phyloP scores from a whole-genome alignment of 805 yeast species.

The Kodamaea jinghongensis region DNA sequence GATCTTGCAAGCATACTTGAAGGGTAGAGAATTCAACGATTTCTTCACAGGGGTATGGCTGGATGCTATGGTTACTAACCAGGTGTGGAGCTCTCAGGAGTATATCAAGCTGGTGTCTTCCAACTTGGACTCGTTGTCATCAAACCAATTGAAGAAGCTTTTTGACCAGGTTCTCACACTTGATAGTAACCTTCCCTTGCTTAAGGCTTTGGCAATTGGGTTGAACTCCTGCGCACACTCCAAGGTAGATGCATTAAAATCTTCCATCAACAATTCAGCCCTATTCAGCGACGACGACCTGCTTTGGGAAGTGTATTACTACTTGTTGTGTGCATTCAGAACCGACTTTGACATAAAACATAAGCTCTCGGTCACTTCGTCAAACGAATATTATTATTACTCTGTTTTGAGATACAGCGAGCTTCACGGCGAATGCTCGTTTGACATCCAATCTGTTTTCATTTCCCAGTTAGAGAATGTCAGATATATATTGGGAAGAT shows the following conservation, averaged over 20 bases:
- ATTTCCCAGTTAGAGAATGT: conserved; percentile 4
- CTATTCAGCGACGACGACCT: conserved; percentile 18
- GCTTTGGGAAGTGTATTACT: conserved; percentile 47
- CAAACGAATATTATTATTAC: conserved; percentile 25
- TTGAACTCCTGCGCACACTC: conserved; percentile 30
- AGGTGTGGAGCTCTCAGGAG: conserved; percentile 22
- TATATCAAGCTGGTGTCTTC: conserved; percentile 39
- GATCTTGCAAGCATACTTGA: conserved; percentile 46
- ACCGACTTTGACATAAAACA: conserved; percentile 14
- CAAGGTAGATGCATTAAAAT: conserved; percentile 16
- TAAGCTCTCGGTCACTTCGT: conserved; percentile 1
- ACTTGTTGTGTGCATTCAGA: conserved; percentile 48
- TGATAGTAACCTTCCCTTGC: conserved; percentile 12
- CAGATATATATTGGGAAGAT: conserved; percentile 40
- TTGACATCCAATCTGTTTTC: conserved; percentile 1
- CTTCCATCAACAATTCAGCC: conserved; percentile 9
- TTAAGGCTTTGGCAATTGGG: conserved; percentile 35
- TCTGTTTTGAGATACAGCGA: conserved; percentile 52
- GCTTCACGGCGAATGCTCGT: conserved; percentile 24
- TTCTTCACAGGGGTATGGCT: conserved; percentile 50
- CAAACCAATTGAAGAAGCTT: conserved; percentile 36
- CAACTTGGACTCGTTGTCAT: conserved; percentile 45
- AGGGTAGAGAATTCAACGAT: conserved; percentile 54
- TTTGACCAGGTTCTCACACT: conserved; percentile 7
- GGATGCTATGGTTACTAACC: conserved; percentile 16